Base-by-base conservation (phyloP, 495 filamentous ascomycete species). In the Lasiosphaeria hispida region DNA sequence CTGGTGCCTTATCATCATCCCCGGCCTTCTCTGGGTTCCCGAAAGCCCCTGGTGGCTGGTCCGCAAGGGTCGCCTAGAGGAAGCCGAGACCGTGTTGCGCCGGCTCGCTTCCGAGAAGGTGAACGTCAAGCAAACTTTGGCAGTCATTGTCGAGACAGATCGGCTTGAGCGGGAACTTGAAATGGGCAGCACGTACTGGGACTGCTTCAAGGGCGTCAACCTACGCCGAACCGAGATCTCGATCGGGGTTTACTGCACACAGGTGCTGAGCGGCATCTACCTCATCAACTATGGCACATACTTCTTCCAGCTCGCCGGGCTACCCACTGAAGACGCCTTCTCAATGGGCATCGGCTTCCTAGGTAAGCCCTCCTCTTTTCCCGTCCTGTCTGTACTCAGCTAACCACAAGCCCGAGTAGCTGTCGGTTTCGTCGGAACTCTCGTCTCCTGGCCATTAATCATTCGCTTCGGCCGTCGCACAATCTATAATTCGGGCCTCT, bases 1-100 rank as follows among this genome's bases (percentile, higher is more conserved):
- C 45, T 88, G 84, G 82, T 83, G 85, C 6, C 65, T 82, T 3
- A 74, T 85, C 10, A 76, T 88, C 33, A 66, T 85, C 40, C 74
- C 80, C 3, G 72, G 83, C 4, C 68, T 82, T 53, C 73, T 80
- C 41, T 76, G 85, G 53, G 80, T 80, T 4, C 85, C 87, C 0
- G 87, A 85, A 62, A 82, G 74, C 14, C 86, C 85, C 3, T 88
- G 84, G 83, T 87, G 80, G 77, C 67, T 84, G 4, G 77, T 85
- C 8, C 79, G 84, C 3, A 80, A 85, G 53, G 83, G 81, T 17
- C 71, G 75, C 0, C 56, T 73, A 3, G 72, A 76, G 1, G 78
- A 81, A 14, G 84, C 83, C 0, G 68, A 76, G 52, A 53, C 65
- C 10, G 75, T 76, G 7, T 60, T 86, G 48, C 63, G 67, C 19